Percentiles rank a stretch among this genome's conserved stretches.
These are phyloP conservation scores for Pseudozyma sp. DNA, from an alignment of 1,284 basidiomycete genomes.

Conservation along the genomic window DNA sequence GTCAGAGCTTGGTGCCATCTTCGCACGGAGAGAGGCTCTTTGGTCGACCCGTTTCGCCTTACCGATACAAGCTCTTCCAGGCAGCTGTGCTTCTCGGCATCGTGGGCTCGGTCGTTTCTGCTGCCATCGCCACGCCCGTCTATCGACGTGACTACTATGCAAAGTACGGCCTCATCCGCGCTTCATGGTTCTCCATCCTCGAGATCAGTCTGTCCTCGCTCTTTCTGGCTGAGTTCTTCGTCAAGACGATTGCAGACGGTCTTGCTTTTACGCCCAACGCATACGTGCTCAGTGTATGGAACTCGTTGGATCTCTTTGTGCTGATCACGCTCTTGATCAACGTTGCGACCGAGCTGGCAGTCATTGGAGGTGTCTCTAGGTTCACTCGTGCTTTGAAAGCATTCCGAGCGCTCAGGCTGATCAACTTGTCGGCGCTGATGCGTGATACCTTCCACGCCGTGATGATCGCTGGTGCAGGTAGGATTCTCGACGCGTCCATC, in stretches of 20 bases:
- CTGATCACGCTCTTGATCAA: slow-evolving; percentile 85
- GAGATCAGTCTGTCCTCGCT: slow-evolving; percentile 82
- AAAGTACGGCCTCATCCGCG: slow-evolving; percentile 75
- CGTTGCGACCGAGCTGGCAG: slow-evolving; percentile 80
- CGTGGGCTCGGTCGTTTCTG: slow-evolving; percentile 84
- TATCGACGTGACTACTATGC: slow-evolving; percentile 83
- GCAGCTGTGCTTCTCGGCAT: slow-evolving; percentile 81
- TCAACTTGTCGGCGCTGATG: slow-evolving; percentile 79
- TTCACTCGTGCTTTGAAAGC: slow-evolving; percentile 89
- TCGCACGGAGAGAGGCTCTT: slow-evolving; percentile 82
- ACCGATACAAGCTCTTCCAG: slow-evolving; percentile 81
- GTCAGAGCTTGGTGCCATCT: slow-evolving; percentile 86
- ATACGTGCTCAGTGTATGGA: slow-evolving; percentile 92
- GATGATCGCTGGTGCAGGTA: slow-evolving; percentile 85
- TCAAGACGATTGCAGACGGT: slow-evolving; percentile 94
- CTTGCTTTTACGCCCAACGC: slow-evolving; percentile 89
- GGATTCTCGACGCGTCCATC: slow-evolving; percentile 89
- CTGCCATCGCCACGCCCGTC: slow-evolving; percentile 84
- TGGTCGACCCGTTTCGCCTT: slow-evolving; percentile 59
- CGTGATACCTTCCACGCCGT: slow-evolving; percentile 91
- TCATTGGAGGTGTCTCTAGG: slow-evolving; percentile 80
- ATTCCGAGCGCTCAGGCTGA: slow-evolving; percentile 86
- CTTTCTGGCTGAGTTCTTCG: slow-evolving; percentile 84
- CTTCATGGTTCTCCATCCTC: slow-evolving; percentile 88
- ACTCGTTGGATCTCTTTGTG: slow-evolving; percentile 88